Evolutionary conservation across 2,329 filamentous ascomycete genomes (phyloP), one percentile per base, ranked within the genome.

Genomic region (Cadophora sp.): DNA sequence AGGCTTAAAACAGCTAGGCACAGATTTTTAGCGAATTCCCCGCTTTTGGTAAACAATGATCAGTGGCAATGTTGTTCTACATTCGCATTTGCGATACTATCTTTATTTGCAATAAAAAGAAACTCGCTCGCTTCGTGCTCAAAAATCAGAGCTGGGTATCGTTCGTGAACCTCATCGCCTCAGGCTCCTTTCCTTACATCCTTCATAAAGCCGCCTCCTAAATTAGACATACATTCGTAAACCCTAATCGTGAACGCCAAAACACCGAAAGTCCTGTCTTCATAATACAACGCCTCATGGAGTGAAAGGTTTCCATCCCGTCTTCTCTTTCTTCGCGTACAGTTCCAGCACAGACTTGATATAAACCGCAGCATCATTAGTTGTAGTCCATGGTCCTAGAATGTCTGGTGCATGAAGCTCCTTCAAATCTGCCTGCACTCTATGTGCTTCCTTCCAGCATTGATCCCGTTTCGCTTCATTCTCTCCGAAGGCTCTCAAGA

Each of bases 291-390:
- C 40, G 9, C 37, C 26, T 50, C 24, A 62, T 48, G 59, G 40
- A n/a, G 40, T 48, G 11, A 62, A 62, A 48, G 59, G 43, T 27
- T 64, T 64, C 73, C 74, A 76, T 14, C 80, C 77, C 19, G 85
- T 75, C 16, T 77, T 79, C 75, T 85, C 81, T 65, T 79, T 82
- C 63, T 76, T 74, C 58, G 80, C 81, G 81, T 82, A 86, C 68
- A 84, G 81, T 22, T 76, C 77, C 68, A 86, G 71, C 51, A 84
- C 76, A n/a, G 76, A 75, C 70, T 78, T 77, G 9, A 80, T 80
- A 71, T 84, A 83, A 4, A 80, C 77, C 11, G 82, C 80, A 11
- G 80, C 80, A 69, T 85, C 83, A 24, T 82, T 76, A 12, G 80
- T 79, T 1, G 77, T 79, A 16, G 79, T 81, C 61, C 79, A 79